Evolutionary conservation across 2,329 filamentous ascomycete genomes (phyloP), one percentile per base, ranked within the genome.

Genomic region (Hypomyces rosellus): DNA sequence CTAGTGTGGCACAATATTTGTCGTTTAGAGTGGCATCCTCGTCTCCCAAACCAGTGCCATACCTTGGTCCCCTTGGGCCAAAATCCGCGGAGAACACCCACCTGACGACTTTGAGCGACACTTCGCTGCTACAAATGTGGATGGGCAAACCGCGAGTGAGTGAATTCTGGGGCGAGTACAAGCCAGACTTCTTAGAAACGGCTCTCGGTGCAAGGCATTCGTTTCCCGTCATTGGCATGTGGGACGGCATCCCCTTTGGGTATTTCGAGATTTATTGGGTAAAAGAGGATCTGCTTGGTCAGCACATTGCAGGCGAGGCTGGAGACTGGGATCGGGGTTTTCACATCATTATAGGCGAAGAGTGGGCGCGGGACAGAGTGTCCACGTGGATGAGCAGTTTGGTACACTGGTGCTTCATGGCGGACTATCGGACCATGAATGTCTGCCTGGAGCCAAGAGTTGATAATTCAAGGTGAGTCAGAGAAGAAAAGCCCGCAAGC

Each of bases 211-310:
- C 77, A 16, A 75, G 77, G 15, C 86, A 96, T 67, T 89, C 85
- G 8, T 96, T 97, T 67, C 93, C 93, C 0, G 89, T 85, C 0
- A 92, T 97, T 54, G 93, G 88, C 1, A 85, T 90, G 64, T 99
- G 92, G 88, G 89, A 97, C 59, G 91, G 89, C 11, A 86, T 92
- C 53, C 92, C 92, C 0, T 99, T 97, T 70, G 93, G 90, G 0
- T 99, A 95, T 65, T 96, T 99, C 64, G 93, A 99, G 72, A 79
- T 99, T 34, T 99, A 99, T 71, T 99, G 93, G 92, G 89, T 93
- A 3, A 96, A 95, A 62, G 93, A 99, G 65, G 93, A 97, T 62
- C 72, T 75, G 0, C 66, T 99, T 1, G 89, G 88, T 0, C 78
- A 76, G 44, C 76, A 89, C 56, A 68, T 95, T 4, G 77, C 83